These are phyloP conservation scores for Breviolum minutum DNA, from an alignment of 73 alveolate genomes.

Conservation along the genomic window DNA sequence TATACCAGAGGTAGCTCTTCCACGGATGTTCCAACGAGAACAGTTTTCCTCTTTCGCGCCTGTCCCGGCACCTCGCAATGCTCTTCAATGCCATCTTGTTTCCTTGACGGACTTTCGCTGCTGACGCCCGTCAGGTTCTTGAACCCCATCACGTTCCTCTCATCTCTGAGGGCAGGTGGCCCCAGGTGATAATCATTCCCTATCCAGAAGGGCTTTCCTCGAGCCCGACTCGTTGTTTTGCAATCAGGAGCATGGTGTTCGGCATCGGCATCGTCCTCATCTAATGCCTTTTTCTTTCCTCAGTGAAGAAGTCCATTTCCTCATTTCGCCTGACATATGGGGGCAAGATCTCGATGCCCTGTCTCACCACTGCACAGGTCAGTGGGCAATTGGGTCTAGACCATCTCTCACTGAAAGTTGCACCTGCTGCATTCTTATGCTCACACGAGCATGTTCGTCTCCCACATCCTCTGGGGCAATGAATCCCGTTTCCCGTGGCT, in stretches of 20 bases:
- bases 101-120: too few species aligned
- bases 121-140: too few species aligned
- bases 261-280: not conserved
- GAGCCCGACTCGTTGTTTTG: too few species aligned
- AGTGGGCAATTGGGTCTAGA: not conserved
- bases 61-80: too few species aligned
- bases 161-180: too few species aligned
- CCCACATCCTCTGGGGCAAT: not conserved
- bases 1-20: too few species aligned
- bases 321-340: not conserved
- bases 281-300: not conserved
- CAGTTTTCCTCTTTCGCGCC: too few species aligned
- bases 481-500: not conserved
- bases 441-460: not conserved
- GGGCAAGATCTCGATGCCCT: not conserved
- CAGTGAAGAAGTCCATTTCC: not conserved
- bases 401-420: not conserved
- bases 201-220: too few species aligned
- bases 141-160: too few species aligned
- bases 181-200: too few species aligned
- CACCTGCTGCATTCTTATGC: not conserved
- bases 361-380: not conserved
- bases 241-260: not conserved
- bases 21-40: too few species aligned
- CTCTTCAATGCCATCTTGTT: too few species aligned